Conservation (phyloP, 768 basidiomycete genomes). For the Podaxis sp. region DNA sequence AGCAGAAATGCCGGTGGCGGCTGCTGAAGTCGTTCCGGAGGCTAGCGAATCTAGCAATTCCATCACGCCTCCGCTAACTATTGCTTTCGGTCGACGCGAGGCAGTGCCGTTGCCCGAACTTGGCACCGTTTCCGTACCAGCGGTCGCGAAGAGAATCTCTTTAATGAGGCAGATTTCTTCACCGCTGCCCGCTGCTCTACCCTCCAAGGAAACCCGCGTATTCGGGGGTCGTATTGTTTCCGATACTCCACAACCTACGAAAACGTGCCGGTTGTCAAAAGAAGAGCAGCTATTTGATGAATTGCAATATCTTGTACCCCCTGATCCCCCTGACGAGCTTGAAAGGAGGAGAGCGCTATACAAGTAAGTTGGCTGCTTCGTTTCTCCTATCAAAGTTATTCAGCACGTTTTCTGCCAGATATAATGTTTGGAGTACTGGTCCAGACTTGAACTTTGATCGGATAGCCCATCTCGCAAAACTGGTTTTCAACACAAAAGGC, state of each 20-base stretch:
- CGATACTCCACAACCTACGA: constrained; percentile 28
- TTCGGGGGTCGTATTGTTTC: constrained; percentile 31
- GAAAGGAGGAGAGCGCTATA: constrained; percentile 84
- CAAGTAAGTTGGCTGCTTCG: constrained; percentile 48
- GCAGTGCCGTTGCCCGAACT: constrained; percentile 15
- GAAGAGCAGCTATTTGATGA: constrained; percentile 69
- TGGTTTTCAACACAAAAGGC: constrained; percentile 89
- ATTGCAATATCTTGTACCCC: constrained; percentile 73
- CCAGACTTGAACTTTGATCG: constrained; percentile 91
- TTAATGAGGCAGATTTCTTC: constrained; percentile 66
- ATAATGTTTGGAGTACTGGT: constrained; percentile 87
- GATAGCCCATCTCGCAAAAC: constrained; percentile 88
- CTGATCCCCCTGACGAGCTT: constrained; percentile 81
- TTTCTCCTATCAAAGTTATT: neutral
- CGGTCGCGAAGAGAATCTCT: constrained; percentile 49
- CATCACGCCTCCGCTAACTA: neutral
- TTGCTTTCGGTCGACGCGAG: constrained; percentile 9
- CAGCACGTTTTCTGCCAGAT: constrained; percentile 42
- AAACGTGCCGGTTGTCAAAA: constrained; percentile 52
- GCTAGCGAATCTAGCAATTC: neutral
- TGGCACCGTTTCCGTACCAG: constrained; percentile 39
- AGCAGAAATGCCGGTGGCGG: neutral
- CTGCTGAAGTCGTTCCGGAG: neutral
- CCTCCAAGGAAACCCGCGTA: constrained; percentile 30
- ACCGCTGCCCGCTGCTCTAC: constrained; percentile 50